A percentile compares a stretch with the other conserved stretches of the same genome.
These are phyloP conservation scores for Craspedostauros australis DNA, from an alignment of 108 stramenopile genomes.

Conservation along the genomic window DNA sequence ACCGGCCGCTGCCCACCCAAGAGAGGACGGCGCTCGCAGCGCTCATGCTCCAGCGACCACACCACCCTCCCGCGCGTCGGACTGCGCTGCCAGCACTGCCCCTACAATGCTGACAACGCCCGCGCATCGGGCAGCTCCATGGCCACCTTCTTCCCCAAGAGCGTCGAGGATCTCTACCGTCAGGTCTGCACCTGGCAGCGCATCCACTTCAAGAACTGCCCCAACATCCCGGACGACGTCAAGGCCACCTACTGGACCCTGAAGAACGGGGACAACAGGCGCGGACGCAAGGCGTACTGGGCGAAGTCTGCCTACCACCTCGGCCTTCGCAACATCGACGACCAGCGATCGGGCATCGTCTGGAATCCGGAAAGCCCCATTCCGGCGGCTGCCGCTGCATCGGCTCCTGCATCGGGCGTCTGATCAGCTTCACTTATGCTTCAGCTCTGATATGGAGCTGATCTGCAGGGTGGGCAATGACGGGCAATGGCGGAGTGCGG, in stretches of 20 bases:
- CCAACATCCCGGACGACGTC: constrained; percentile 36
- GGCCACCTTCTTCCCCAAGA: constrained; percentile 37
- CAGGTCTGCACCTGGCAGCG: constrained; percentile 41
- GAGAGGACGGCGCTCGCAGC: background rate
- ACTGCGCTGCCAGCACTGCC: constrained; percentile 31
- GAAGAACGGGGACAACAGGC: constrained; percentile 32
- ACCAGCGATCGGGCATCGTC: constrained; percentile 14
- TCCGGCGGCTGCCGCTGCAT: too few relatives aligned
- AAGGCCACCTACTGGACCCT: constrained; percentile 33
- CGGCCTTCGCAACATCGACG: constrained; percentile 43
- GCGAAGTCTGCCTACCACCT: constrained; percentile 44
- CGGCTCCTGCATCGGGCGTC: too few relatives aligned
- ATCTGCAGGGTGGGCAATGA: too few relatives aligned
- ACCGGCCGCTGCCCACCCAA: background rate
- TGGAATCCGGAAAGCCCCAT: constrained; percentile 14
- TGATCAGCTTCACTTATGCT: too few relatives aligned
- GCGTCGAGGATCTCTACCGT: constrained; percentile 30
- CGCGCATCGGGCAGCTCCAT: constrained; percentile 23
- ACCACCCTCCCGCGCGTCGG: constrained; percentile 12
- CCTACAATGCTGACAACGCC: background rate
- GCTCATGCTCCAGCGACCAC: background rate
- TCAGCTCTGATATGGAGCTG: too few relatives aligned
- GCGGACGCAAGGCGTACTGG: constrained; percentile 66
- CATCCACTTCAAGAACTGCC: constrained; percentile 54
- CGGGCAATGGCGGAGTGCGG: too few relatives aligned